phyloP scores from a whole-genome alignment of 805 yeast genomes.

The Candida ulmi region DNA sequence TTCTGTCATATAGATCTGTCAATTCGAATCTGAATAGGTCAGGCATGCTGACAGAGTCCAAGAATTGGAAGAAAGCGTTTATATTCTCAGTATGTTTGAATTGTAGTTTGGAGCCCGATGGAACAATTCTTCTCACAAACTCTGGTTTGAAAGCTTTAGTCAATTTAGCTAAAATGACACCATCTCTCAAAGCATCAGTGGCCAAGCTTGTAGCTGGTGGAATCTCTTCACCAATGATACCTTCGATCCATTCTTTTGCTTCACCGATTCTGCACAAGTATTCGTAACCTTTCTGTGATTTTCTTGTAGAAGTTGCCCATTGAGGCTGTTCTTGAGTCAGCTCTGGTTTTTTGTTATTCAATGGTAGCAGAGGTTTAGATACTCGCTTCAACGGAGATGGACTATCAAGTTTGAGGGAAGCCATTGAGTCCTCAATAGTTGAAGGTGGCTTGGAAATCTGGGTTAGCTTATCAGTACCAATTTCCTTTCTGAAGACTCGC shows the following conservation, averaged over 20 bases:
- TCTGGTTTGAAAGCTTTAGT: conserved; percentile 69
- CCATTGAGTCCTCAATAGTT: conserved; percentile 9
- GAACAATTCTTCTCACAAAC: conserved; percentile 46
- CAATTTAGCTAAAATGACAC: conserved; percentile 77
- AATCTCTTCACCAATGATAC: conserved; percentile 50
- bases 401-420: conserved; percentile 16
- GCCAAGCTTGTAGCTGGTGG: conserved; percentile 51
- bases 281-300: conserved; percentile 51
- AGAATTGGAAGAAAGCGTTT: conserved; percentile 68
- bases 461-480: too few species aligned
- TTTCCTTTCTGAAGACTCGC: too few species aligned
- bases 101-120: conserved; percentile 59
- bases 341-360: not conserved
- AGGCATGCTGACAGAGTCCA: conserved; percentile 71
- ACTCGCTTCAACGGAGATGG: conserved; percentile 23
- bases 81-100: conserved; percentile 93
- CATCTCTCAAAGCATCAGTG: conserved; percentile 68
- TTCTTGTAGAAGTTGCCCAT: conserved; percentile 12
- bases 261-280: conserved; percentile 76
- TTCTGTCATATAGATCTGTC: conserved; percentile 88
- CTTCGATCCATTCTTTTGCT: conserved; percentile 77
- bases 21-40: conserved; percentile 85
- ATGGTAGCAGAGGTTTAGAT: not conserved
- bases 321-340: conserved; percentile 7
- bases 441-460: not conserved